Evolutionary conservation across 2,329 filamentous ascomycete species (phyloP).

Genomic region (Dothideomycetes sp.): DNA sequence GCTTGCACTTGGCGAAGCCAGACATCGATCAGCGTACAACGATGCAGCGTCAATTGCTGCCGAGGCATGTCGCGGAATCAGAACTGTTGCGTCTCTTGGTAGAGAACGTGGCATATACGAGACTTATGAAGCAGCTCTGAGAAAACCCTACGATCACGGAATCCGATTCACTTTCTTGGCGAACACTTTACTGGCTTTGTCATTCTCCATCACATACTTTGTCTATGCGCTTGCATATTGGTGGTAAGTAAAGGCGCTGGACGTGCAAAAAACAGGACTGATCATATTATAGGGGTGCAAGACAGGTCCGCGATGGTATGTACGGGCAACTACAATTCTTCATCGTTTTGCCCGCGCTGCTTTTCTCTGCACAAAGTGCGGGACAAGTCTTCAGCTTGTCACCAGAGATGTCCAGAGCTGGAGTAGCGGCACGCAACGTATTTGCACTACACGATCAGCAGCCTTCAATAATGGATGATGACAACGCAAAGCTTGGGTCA

Average conservation of each 20-base stretch:
- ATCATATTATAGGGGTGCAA: slow-evolving; percentile 20
- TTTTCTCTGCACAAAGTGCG: slow-evolving; percentile 36
- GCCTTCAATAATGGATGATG: slow-evolving; percentile 24
- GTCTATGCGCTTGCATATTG: slow-evolving; percentile 39
- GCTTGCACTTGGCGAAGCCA: slow-evolving; percentile 47
- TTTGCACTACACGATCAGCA: slow-evolving; percentile 29
- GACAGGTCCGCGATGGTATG: slow-evolving; percentile 30
- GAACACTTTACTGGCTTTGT: slow-evolving; percentile 33
- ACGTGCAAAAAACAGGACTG: slow-evolving; percentile 1
- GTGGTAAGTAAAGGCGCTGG: slow-evolving; percentile 22
- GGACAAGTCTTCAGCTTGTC: slow-evolving; percentile 36
- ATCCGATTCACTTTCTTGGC: slow-evolving; percentile 27
- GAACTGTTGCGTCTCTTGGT: slow-evolving; percentile 42
- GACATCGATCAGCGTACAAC: slow-evolving; percentile 53
- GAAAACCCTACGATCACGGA: slow-evolving; percentile 28
- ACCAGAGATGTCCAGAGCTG: slow-evolving; percentile 34
- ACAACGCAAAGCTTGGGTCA: background rate
- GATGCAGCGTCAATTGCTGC: slow-evolving; percentile 53
- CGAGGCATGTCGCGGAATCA: slow-evolving; percentile 55
- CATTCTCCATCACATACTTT: slow-evolving; percentile 35
- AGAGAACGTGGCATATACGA: slow-evolving; percentile 28
- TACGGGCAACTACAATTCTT: slow-evolving; percentile 33
- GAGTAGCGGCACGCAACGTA: slow-evolving; percentile 32
- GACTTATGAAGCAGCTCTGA: slow-evolving; percentile 26
- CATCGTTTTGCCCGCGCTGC: slow-evolving; percentile 32